Evolutionary conservation across 192 early-diverging fungal genomes (phyloP).

Genomic region (Lunasporangiospora selenospora): DNA sequence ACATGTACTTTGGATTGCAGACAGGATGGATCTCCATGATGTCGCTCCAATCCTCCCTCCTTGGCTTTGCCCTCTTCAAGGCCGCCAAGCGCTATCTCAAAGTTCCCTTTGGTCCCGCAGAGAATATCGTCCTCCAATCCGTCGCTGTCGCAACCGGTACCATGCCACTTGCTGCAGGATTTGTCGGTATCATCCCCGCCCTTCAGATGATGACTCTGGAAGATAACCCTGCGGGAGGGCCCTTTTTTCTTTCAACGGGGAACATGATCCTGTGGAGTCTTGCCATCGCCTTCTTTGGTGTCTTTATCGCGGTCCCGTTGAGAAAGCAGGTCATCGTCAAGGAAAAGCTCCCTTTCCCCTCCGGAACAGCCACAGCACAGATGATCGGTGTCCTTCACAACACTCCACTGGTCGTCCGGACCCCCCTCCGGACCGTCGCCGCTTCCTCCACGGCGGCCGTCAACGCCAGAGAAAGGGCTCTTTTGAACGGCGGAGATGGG

Average conservation of each 20-base stretch:
- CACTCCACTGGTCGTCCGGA: slow-evolving; percentile 52
- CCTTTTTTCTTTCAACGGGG: slow-evolving; percentile 52
- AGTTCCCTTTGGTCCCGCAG: slow-evolving; percentile 73
- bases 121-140: slow-evolving; percentile 88
- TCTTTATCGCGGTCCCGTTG: slow-evolving; percentile 87
- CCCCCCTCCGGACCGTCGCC: no score
- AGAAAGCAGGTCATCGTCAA: slow-evolving; percentile 79
- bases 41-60: slow-evolving; percentile 74
- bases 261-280: slow-evolving; percentile 77
- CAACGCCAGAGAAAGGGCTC: no score
- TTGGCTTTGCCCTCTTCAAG: slow-evolving; percentile 83
- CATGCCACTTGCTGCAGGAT: slow-evolving; percentile 83
- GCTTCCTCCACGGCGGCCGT: no score
- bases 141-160: slow-evolving; percentile 85
- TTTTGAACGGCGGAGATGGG: no score
- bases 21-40: slow-evolving; percentile 85
- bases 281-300: slow-evolving; percentile 84
- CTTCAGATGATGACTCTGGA: slow-evolving; percentile 68
- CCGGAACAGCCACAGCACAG: slow-evolving; percentile 85
- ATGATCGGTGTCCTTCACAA: slow-evolving; percentile 81
- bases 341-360: slow-evolving; percentile 85
- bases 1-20: slow-evolving; percentile 90
- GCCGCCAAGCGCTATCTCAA: slow-evolving; percentile 52
- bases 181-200: slow-evolving; percentile 85
- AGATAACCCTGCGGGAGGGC: slow-evolving; percentile 58